Conservation (phyloP, 345 rosid genomes). For the Alliaria petiolata region DNA sequence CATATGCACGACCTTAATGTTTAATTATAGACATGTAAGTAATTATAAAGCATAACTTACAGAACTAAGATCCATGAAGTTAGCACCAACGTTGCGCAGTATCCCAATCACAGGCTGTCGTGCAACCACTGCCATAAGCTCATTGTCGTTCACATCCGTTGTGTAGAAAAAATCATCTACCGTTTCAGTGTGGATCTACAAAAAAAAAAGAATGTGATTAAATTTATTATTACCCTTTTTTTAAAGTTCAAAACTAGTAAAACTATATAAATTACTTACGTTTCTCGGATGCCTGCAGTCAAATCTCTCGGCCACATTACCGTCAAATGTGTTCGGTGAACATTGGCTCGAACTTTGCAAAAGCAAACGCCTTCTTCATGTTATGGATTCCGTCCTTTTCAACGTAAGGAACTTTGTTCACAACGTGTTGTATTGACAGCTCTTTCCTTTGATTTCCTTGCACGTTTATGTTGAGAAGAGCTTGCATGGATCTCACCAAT, state of each 20-base stretch:
- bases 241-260: neutral
- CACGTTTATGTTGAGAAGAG: neutral
- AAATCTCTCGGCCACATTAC: neutral
- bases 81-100: neutral
- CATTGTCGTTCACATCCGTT: neutral
- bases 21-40: no score
- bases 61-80: no score
- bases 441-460: neutral
- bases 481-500: neutral
- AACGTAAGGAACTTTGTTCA: neutral
- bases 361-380: neutral
- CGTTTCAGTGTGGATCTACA: neutral
- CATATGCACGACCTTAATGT: no score
- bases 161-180: neutral
- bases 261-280: neutral
- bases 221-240: no score
- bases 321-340: neutral
- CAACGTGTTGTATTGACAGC: neutral
- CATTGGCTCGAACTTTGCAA: neutral
- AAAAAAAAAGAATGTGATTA: no score
- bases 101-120: neutral
- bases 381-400: neutral
- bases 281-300: neutral
- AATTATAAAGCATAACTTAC: no score
- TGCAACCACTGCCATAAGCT: neutral